A percentile compares a stretch with the other conserved stretches of the same genome.
Conservation (phyloP, 1,139 yeast genomes). For the Candida albicans region DNA sequence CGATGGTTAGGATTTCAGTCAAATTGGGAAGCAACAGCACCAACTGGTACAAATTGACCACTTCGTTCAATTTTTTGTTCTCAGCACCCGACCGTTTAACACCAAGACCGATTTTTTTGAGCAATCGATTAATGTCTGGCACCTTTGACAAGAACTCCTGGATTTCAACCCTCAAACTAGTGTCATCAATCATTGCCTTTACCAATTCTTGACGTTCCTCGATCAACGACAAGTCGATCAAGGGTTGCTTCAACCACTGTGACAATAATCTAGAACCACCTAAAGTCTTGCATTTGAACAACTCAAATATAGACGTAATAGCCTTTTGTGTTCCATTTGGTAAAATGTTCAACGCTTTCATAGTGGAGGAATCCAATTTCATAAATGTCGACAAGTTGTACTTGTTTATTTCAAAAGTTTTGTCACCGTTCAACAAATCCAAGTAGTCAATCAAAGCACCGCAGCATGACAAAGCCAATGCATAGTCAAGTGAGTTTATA, state of each 20-base stretch:
- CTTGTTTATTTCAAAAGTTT: slow-evolving; percentile 53
- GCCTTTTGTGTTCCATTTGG: slow-evolving; percentile 54
- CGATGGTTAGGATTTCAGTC: slow-evolving; percentile 37
- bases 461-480: slow-evolving; percentile 46
- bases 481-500: slow-evolving; percentile 36
- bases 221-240: slow-evolving; percentile 62
- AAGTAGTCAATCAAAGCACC: slow-evolving; percentile 67
- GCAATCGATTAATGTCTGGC: slow-evolving; percentile 78
- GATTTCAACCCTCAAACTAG: slow-evolving; percentile 66
- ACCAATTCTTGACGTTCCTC: slow-evolving; percentile 72
- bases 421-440: slow-evolving; percentile 55
- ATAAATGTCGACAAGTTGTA: slow-evolving; percentile 76
- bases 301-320: slow-evolving; percentile 67
- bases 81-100: slow-evolving; percentile 39
- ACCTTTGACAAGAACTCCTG: slow-evolving; percentile 68
- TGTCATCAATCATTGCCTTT: slow-evolving; percentile 66
- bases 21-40: slow-evolving; percentile 70
- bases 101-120: slow-evolving; percentile 58
- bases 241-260: slow-evolving; percentile 96
- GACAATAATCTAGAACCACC: slow-evolving; percentile 84
- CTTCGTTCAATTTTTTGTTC: slow-evolving; percentile 71
- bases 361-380: slow-evolving; percentile 89
- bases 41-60: slow-evolving; percentile 85
- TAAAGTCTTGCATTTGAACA: slow-evolving; percentile 79
- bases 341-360: slow-evolving; percentile 82